Percentiles rank a stretch among this genome's conserved stretches.
Evolutionary conservation across 2,329 filamentous ascomycete species (phyloP).

Genomic region (Parascedosporium putredinis): DNA sequence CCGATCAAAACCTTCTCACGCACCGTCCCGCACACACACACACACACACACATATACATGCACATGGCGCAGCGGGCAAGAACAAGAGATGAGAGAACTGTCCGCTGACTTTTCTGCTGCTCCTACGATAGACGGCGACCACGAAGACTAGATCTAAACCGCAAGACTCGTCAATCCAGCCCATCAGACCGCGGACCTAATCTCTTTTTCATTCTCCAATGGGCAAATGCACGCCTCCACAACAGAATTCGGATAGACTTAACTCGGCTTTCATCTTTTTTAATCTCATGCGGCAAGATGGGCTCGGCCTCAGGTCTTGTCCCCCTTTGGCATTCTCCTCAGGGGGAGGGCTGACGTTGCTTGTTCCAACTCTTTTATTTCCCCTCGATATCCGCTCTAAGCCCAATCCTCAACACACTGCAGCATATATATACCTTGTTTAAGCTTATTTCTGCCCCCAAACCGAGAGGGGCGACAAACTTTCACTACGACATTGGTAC

Average conservation of each 20-base stretch:
- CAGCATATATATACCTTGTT: background rate
- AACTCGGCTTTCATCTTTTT: background rate
- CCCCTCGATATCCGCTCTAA: too few relatives aligned
- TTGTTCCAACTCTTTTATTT: background rate
- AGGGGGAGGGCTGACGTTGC: too few relatives aligned
- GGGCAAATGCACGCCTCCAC: background rate
- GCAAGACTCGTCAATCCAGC: background rate
- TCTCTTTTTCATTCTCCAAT: background rate
- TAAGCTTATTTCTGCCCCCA: too few relatives aligned
- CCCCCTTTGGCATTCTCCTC: background rate
- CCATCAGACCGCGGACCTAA: background rate
- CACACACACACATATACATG: background rate
- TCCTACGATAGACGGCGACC: slow-evolving; percentile 24
- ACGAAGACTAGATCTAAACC: slow-evolving; percentile 14
- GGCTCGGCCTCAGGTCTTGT: background rate
- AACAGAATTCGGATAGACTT: slow-evolving; percentile 1
- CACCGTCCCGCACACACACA: too few relatives aligned
- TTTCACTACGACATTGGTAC: background rate
- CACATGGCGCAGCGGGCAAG: slow-evolving; percentile 1
- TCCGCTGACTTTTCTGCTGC: slow-evolving; percentile 13
- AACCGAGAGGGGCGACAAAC: background rate
- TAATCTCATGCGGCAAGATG: background rate
- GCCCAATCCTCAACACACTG: too few relatives aligned
- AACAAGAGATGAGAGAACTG: slow-evolving; percentile 6
- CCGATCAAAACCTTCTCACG: too few relatives aligned